Conservation (phyloP, 148 eudicot species). For the Salicornia ramosissima region DNA sequence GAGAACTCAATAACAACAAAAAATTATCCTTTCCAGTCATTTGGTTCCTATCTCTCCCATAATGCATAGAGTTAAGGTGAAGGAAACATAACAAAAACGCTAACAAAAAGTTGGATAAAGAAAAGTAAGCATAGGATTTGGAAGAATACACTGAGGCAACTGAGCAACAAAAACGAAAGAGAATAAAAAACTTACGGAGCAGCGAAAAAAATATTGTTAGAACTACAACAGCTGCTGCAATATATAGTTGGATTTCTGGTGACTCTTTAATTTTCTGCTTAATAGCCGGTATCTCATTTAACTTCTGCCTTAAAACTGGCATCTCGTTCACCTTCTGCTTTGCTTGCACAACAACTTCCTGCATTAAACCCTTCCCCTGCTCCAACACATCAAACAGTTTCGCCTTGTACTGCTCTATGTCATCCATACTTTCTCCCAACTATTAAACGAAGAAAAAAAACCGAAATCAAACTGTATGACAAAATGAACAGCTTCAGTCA, state of each 20-base stretch:
- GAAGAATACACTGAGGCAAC: too few relatives aligned
- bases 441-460: too few relatives aligned
- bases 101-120: too few relatives aligned
- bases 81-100: not conserved
- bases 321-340: slow-evolving; percentile 30
- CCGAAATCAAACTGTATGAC: too few relatives aligned
- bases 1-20: not conserved
- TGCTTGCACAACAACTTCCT: slow-evolving; percentile 28
- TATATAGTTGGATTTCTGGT: slow-evolving; percentile 40
- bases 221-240: slow-evolving; percentile 34
- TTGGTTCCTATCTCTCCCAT: not conserved
- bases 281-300: not conserved
- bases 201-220: slow-evolving; percentile 35
- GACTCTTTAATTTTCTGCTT: slow-evolving; percentile 30
- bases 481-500: too few relatives aligned
- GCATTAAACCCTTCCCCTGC: slow-evolving; percentile 23
- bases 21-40: not conserved
- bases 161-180: not conserved
- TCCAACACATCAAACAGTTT: slow-evolving; percentile 12
- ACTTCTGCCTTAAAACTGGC: not conserved
- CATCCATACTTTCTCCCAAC: too few relatives aligned
- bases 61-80: not conserved
- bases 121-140: not conserved
- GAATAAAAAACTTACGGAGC: slow-evolving; percentile 26
- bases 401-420: slow-evolving; percentile 42